Evolutionary conservation across 805 yeast genomes (phyloP).

Genomic region (Myxozyma geophila): DNA sequence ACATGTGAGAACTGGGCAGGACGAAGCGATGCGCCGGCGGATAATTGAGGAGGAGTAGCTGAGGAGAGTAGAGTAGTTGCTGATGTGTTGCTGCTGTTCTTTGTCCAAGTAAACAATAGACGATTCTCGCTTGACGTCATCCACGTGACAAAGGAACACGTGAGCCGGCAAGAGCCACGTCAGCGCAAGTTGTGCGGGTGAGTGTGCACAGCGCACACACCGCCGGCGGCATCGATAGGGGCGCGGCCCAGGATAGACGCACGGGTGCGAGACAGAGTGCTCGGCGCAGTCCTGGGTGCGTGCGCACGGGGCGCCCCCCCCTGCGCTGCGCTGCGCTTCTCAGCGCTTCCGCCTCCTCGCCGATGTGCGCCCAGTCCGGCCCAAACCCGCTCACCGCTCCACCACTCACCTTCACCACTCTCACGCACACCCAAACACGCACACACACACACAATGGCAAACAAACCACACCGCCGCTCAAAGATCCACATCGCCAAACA

Average conservation of each 20-base stretch:
- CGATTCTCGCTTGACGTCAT: constrained; percentile 3
- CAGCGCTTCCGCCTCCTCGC: constrained; percentile 3
- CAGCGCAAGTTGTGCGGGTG: background rate
- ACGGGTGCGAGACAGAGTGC: background rate
- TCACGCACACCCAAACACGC: background rate
- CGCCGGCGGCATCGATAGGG: background rate
- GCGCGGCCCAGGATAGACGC: background rate
- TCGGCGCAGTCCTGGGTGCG: background rate
- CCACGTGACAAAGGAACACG: background rate
- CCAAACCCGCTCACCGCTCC: background rate
- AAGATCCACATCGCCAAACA: background rate
- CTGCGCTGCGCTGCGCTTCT: constrained; percentile 1
- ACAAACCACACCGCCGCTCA: constrained; percentile 9
- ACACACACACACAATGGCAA: constrained; percentile 3
- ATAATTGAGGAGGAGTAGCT: background rate
- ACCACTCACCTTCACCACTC: background rate
- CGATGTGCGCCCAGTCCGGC: background rate
- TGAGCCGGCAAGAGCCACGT: constrained; percentile 7
- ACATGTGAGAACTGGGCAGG: constrained; percentile 4
- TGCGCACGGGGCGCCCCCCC: constrained; percentile 1
- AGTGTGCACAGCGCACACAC: background rate
- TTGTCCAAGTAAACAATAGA: background rate
- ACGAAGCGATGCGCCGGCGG: background rate
- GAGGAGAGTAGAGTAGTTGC: background rate
- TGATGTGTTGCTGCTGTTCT: background rate